A percentile compares a stretch with the other conserved stretches of the same genome.
Conservation (phyloP, 306 rosid species). For the Inga laurina region DNA sequence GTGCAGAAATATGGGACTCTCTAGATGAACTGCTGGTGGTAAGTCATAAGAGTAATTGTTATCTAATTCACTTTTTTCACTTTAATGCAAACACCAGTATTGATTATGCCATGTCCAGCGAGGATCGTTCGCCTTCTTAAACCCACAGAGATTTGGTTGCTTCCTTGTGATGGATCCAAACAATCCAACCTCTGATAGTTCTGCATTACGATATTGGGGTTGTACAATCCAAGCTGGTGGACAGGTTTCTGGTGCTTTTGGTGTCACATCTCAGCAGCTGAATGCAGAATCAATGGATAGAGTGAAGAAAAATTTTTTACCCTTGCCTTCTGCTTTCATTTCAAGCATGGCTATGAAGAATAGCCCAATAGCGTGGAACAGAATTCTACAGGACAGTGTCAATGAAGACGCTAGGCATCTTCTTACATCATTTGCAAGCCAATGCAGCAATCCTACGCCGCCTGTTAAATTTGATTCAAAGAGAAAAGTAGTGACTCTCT, state of each 20-base stretch:
- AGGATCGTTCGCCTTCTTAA: conserved; percentile 77
- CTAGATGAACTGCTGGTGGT: conserved; percentile 82
- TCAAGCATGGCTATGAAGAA: conserved; percentile 49
- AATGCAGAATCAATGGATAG: conserved; percentile 48
- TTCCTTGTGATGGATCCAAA: conserved; percentile 79
- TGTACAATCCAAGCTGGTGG: conserved; percentile 90
- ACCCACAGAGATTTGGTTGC: conserved; percentile 72
- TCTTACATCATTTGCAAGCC: conserved; percentile 52
- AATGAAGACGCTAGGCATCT: conserved; percentile 58
- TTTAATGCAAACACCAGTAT: conserved; percentile 21
- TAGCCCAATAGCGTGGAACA: conserved; percentile 56
- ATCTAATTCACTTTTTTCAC: conserved; percentile 13
- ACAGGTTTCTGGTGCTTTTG: conserved; percentile 80
- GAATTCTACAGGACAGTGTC: conserved; percentile 41
- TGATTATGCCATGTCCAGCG: conserved; percentile 52
- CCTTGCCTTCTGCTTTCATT: conserved; percentile 71
- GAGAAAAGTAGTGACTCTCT: conserved; percentile 69
- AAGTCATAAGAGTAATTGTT: conserved; percentile 25
- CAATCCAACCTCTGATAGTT: conserved; percentile 57
- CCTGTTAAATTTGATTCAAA: conserved; percentile 69
- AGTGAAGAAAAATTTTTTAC: conserved; percentile 53
- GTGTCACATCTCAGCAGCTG: conserved; percentile 42
- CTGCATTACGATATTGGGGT: conserved; percentile 95
- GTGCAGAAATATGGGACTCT: conserved; percentile 81
- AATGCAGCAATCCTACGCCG: conserved; percentile 34